These are phyloP conservation scores for Platanthera zijinensis DNA, from an alignment of 106 monocot species.

Conservation along the genomic window DNA sequence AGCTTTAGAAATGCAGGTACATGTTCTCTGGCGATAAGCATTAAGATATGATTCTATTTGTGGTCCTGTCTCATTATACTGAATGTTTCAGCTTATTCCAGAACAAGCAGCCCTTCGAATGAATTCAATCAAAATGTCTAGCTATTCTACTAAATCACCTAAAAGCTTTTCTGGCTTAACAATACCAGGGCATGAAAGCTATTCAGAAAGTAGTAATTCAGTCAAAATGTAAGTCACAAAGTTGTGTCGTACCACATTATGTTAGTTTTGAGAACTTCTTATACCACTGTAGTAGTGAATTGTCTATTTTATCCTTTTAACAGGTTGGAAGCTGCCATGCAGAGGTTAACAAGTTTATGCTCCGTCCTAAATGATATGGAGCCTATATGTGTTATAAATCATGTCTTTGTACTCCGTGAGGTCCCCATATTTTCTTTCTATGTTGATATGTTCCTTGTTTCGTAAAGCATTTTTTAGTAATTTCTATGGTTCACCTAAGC, in stretches of 20 bases:
- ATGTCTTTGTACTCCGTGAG: constrained; percentile 96
- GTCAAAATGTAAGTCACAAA: constrained; percentile 74
- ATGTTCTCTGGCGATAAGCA: background rate
- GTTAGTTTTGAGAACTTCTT: background rate
- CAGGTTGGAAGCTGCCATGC: constrained; percentile 98
- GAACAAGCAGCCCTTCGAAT: constrained; percentile 74
- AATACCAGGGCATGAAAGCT: constrained; percentile 83
- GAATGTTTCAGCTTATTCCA: constrained; percentile 69
- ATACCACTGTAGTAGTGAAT: background rate
- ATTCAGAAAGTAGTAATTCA: constrained; percentile 68
- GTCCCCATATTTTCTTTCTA: constrained; percentile 22
- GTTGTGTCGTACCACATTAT: background rate
- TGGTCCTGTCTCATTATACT: constrained; percentile 11
- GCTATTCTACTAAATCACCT: constrained; percentile 41
- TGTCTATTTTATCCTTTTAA: constrained; percentile 11
- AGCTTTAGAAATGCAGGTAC: constrained; percentile 88
- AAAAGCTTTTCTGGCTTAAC: constrained; percentile 36
- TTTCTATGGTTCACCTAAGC: background rate
- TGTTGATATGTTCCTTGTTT: constrained; percentile 1
- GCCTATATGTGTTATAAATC: constrained; percentile 95
- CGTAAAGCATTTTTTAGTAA: background rate
- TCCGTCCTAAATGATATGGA: constrained; percentile 99
- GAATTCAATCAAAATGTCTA: constrained; percentile 50
- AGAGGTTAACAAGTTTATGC: constrained; percentile 91
- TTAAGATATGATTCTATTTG: background rate